Evolutionary conservation across 78 protist species (phyloP).

Genomic region (Paulinella micropora): DNA sequence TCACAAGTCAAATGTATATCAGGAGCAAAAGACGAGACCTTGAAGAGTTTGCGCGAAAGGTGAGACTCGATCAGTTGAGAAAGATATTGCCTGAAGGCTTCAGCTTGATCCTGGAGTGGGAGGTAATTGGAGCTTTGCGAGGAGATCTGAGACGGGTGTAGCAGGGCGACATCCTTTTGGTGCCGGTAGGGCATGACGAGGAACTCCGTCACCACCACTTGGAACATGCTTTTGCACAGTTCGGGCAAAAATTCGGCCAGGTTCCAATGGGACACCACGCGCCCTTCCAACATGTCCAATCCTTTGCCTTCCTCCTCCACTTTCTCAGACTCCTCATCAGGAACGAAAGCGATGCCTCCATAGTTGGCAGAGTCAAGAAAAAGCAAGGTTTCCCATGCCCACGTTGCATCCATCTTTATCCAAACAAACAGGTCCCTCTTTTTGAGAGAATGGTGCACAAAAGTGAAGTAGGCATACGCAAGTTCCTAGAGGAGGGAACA

Average conservation of each 20-base stretch:
- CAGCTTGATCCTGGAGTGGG: too few species aligned
- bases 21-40: too few species aligned
- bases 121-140: too few species aligned
- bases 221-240: neutral
- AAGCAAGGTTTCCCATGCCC: conserved; percentile 41
- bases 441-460: neutral
- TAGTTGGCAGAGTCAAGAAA: conserved; percentile 55
- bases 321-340: neutral
- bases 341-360: conserved; percentile 22
- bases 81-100: too few species aligned
- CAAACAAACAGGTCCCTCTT: neutral
- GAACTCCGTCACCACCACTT: conserved; percentile 9
- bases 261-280: too few species aligned
- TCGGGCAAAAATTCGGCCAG: conserved; percentile 13
- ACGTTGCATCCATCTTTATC: neutral
- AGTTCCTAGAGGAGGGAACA: too few species aligned
- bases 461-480: neutral
- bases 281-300: too few species aligned
- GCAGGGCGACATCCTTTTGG: too few species aligned
- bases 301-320: neutral
- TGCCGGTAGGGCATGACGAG: neutral
- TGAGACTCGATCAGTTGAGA: neutral
- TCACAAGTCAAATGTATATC: too few species aligned
- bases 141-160: too few species aligned
- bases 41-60: neutral